Evolutionary conservation across 352 stramenopile species (phyloP), one percentile per base, ranked within the genome.

Genomic region (Poterioochromonas sp.): DNA sequence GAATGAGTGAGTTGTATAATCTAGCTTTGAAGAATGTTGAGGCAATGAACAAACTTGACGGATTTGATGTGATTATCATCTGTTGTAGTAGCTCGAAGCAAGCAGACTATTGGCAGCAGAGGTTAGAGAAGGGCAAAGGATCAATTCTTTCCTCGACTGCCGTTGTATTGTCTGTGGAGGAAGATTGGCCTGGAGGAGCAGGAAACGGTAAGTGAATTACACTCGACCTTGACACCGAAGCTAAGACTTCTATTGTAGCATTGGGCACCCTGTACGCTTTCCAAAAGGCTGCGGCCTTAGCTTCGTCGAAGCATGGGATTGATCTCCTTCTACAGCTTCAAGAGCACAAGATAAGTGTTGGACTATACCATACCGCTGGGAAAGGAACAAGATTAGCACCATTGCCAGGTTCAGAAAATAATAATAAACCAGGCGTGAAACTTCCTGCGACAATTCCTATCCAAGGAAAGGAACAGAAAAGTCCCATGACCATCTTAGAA

Each of bases 351-450:
- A 91, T 98, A 83, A 95, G 87, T 76, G 92, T 96, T 1, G 93
- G 92, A 53, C 84, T 98, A 40, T 98, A 96, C 86, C 93, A 98
- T 88, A 98, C 95, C 34, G 95, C 95, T 11, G 95, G 95, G 81
- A 98, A 98, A 84, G 95, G 94, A 26, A 98, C 95, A 71, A 91
- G 95, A 34, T 88, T 98, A 34, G 94, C 95, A 53, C 95, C 94
- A 54, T 85, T 98, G 47, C 93, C 94, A 5, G 95, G 94, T 49
- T 94, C 88, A 69, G 95, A 98, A 82, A 98, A 98, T 87, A 98
- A 98, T 86, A 98, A 98, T 88, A 98, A 98, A 86, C 96, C 94
- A 35, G 95, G 94, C 74, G 95, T 98, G 60, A 98, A 98, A 91
- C 87, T 98, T 40, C 94, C 94, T 1, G 91, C 94, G 58, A 95